These are phyloP conservation scores for Xylaria sp. DNA, from an alignment of 2,329 filamentous ascomycete genomes.

Conservation along the genomic window DNA sequence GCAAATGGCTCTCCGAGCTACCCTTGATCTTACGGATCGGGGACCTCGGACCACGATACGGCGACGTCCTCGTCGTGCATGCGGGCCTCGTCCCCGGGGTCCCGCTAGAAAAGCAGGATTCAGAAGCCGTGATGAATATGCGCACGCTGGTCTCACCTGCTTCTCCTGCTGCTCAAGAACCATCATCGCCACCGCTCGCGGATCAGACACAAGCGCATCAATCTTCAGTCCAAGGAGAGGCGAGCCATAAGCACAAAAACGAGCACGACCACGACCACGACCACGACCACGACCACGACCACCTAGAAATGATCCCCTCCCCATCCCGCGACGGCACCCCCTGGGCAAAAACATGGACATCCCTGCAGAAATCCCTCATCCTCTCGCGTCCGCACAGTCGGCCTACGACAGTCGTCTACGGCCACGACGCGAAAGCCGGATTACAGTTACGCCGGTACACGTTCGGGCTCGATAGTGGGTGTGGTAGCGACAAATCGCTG, in stretches of 20 bases:
- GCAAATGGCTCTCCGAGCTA: conserved; percentile 70
- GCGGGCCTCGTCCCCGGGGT: conserved; percentile 83
- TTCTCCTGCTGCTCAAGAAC: neutral
- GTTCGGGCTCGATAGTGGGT: conserved; percentile 85
- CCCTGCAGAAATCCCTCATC: conserved; percentile 47
- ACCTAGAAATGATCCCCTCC: conserved; percentile 15
- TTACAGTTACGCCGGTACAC: conserved; percentile 68
- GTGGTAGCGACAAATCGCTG: conserved; percentile 75
- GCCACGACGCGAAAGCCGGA: conserved; percentile 80
- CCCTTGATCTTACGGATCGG: conserved; percentile 81
- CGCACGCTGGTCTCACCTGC: conserved; percentile 68
- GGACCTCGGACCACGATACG: conserved; percentile 54
- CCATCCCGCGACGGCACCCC: conserved; percentile 57
- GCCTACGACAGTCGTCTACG: conserved; percentile 71
- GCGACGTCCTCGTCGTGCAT: conserved; percentile 78
- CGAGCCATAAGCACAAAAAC: neutral
- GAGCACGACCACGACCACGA: neutral
- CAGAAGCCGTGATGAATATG: conserved; percentile 91
- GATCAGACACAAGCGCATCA: neutral
- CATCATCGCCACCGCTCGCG: neutral
- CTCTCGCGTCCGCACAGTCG: conserved; percentile 41
- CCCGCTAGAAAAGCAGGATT: conserved; percentile 71
- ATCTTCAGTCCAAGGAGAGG: neutral
- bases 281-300: neutral
- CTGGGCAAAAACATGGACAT: conserved; percentile 72